These are phyloP conservation scores for Solanum hybrid DNA, from an alignment of 305 asterid genomes.

Conservation along the genomic window DNA sequence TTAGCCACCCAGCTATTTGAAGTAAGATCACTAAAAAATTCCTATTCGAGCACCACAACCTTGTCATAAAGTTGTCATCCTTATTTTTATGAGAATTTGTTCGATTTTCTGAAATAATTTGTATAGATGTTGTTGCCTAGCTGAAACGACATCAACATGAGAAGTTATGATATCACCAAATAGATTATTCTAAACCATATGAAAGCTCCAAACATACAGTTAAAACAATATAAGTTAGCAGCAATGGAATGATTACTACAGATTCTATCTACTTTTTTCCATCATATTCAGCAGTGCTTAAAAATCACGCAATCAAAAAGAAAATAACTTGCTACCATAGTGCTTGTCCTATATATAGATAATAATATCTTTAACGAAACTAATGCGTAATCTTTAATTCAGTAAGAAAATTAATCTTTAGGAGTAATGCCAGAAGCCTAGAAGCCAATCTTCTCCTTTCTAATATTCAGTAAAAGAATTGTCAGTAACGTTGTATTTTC, in stretches of 20 bases:
- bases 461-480: neutral
- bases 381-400: no score
- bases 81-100: no score
- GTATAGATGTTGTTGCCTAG: neutral
- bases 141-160: neutral
- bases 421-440: neutral
- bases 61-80: neutral
- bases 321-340: neutral
- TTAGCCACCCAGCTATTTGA: neutral
- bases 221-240: neutral
- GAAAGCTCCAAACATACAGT: neutral
- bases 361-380: neutral
- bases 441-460: neutral
- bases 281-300: neutral
- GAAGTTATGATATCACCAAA: neutral
- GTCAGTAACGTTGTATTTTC: neutral
- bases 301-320: neutral
- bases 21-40: neutral
- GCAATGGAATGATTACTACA: neutral
- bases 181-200: no score
- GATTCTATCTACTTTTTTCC: neutral
- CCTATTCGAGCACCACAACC: neutral
- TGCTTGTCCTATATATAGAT: neutral
- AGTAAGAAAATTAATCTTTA: neutral
- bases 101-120: no score